Conservation (phyloP, 2,329 filamentous ascomycete genomes). For the Trichoderma brevicompactum region DNA sequence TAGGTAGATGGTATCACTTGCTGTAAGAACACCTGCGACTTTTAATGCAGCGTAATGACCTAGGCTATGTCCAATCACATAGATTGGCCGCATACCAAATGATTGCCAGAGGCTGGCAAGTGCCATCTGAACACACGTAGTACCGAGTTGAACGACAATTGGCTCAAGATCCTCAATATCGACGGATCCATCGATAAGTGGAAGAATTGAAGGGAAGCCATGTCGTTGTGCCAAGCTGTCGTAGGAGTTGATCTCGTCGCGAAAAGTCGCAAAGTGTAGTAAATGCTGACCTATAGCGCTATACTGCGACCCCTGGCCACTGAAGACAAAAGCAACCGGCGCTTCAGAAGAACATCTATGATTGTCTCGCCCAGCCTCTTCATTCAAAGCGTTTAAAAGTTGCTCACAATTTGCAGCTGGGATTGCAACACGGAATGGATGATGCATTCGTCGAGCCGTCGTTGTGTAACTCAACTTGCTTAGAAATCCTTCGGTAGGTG, state of each 20-base stretch:
- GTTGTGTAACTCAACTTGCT: conserved; percentile 66
- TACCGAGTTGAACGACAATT: conserved; percentile 50
- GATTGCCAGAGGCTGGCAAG: conserved; percentile 59
- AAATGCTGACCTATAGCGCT: conserved; percentile 58
- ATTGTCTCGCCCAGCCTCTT: conserved; percentile 37
- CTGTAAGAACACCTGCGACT: conserved; percentile 71
- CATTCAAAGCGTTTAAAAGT: conserved; percentile 36
- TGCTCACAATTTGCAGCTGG: conserved; percentile 39
- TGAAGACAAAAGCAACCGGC: conserved; percentile 55
- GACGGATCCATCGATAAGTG: conserved; percentile 48
- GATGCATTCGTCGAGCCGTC: conserved; percentile 66
- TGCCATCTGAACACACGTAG: conserved; percentile 62
- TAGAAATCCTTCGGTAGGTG: not conserved
- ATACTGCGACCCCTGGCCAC: conserved; percentile 46
- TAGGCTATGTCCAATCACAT: conserved; percentile 63
- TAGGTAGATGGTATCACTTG: conserved; percentile 72
- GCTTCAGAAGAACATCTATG: not conserved
- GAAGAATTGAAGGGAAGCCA: conserved; percentile 61
- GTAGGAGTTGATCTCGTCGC: conserved; percentile 60
- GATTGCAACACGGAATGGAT: conserved; percentile 60
- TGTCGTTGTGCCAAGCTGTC: conserved; percentile 56
- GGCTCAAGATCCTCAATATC: conserved; percentile 28
- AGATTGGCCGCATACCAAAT: conserved; percentile 56
- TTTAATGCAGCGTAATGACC: conserved; percentile 54
- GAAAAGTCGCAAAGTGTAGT: conserved; percentile 55